Percentiles rank a stretch among this genome's conserved stretches.
These are phyloP conservation scores for Saturnispora mendoncae DNA, from an alignment of 805 yeast species.

Conservation along the genomic window DNA sequence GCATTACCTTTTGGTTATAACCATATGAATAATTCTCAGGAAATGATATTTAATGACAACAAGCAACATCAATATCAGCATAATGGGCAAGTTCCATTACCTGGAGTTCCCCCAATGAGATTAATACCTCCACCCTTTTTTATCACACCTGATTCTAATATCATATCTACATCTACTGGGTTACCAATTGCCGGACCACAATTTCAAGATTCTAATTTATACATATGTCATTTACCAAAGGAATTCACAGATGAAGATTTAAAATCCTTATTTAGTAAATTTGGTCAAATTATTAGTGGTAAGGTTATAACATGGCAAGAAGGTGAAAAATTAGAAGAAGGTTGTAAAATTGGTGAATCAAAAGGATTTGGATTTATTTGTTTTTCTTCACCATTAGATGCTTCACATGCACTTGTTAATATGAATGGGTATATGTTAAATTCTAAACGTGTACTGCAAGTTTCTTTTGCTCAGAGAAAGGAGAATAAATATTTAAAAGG, in stretches of 20 bases:
- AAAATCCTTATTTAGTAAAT: constrained; percentile 32
- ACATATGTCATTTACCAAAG: constrained; percentile 55
- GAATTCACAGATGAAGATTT: constrained; percentile 48
- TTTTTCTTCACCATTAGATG: constrained; percentile 55
- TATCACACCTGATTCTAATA: constrained; percentile 24
- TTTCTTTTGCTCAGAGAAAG: constrained; percentile 72
- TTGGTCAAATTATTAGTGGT: constrained; percentile 46
- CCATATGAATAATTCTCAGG: no score
- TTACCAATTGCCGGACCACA: constrained; percentile 37
- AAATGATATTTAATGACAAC: no score
- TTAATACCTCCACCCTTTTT: constrained; percentile 19
- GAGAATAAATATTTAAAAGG: constrained; percentile 39
- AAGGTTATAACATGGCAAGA: constrained; percentile 43
- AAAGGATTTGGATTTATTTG: constrained; percentile 81
- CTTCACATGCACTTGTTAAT: constrained; percentile 58
- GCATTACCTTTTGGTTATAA: no score
- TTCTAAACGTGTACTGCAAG: constrained; percentile 27
- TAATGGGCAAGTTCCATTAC: no score
- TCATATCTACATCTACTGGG: constrained; percentile 26
- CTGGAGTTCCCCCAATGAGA: not conserved
- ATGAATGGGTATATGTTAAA: constrained; percentile 46
- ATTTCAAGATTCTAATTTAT: constrained; percentile 64
- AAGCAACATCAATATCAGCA: no score
- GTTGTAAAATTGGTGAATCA: constrained; percentile 32
- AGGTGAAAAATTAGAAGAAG: constrained; percentile 20